Evolutionary conservation across 768 basidiomycete genomes (phyloP), one percentile per base, ranked within the genome.

Genomic region (Suillus subluteus): DNA sequence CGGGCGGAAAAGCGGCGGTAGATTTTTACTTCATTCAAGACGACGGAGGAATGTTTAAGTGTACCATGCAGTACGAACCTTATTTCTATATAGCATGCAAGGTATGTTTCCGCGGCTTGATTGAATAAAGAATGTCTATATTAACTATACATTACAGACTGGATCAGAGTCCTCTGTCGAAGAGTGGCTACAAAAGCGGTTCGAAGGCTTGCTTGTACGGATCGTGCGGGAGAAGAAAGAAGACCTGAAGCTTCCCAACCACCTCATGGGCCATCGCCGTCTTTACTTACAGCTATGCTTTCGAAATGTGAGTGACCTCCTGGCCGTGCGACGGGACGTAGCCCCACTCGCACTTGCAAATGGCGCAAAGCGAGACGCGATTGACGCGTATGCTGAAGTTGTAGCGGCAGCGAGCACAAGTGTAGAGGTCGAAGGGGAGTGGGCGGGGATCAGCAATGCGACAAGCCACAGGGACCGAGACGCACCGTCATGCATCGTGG

Each of bases 11-110:
- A 71, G 90, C 95, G 2, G 98, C 91, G 8, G 96, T 99, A 15
- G 96, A 99, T 72, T 97, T 88, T 71, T 99, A 97, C 76, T 99
- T 99, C 73, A 95, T 99, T 69, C 90, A 98, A 80, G 96, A 98
- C 73, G 96, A 99, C 67, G 98, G 98, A 6, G 88, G 87, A 32
- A 93, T 93, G 89, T 99, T 99, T 85, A 99, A 99, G 78, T 90
- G 88, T 70, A 99, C 97, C 6, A 83, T 91, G 68, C 86, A 88
- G 65, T 97, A 96, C 73, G 97, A 99, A 74, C 97, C 98, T 0
- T 99, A 99, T 78, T 98, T 99, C 74, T 86, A 83, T 67, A 93
- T 99, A 65, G 91, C 90, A 4, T 96, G 94, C 87, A 92, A 97
- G 83, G 97, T 95, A 62, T 64, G 86, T 76, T n/a, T 62, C 35